Base-by-base conservation (phyloP, 768 basidiomycete species). In the Trametes cinnabarina region DNA sequence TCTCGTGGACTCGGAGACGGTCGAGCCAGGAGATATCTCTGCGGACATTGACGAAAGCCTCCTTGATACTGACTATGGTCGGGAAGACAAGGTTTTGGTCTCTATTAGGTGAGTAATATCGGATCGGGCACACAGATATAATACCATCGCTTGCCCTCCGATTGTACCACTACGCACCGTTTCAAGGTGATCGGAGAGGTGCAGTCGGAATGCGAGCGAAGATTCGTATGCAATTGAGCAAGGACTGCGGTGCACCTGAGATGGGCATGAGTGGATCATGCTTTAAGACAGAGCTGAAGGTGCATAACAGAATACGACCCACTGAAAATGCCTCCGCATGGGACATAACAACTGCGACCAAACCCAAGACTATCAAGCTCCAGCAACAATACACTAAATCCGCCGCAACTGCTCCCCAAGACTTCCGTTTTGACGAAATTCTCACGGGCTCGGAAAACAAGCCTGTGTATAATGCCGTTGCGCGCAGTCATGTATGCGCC, bases 21-120 rank as follows among this genome's bases (percentile, higher is more conserved):
- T 93, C 2, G 90, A 90, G 40, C 75, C 79, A 5, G 79, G 79
- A 0, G 90, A 92, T 66, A 64, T 90, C 8, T 89, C 85, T 10
- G 86, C 72, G 0, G 87, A 87, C 51, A 76, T 90, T 1, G 90
- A 90, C 52, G 84, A 85, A 53, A 75, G 76, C 17, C 75, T 79
- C 75, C 66, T 84, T n/a, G 67, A 69, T 1, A 69, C 72, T 1
- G 79, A 85, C 49, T 82, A 85, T 58, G 85, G 87, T n/a, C 83
- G 81, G 50, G 83, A 90, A 52, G 90, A 92, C 70, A 92, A 93
- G 69, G 92, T 92, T 43, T 84, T 93, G 70, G 91, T 93, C 20
- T 92, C 91, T 23, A 79, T 94, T 63, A 80, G 90, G 89, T 90
- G 61, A 48, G 69, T 50, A 2, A 2, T 22, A 6, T 17, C 1